Conservation (phyloP, 192 early-diverging fungal genomes). For the Entomortierella parvispora region DNA sequence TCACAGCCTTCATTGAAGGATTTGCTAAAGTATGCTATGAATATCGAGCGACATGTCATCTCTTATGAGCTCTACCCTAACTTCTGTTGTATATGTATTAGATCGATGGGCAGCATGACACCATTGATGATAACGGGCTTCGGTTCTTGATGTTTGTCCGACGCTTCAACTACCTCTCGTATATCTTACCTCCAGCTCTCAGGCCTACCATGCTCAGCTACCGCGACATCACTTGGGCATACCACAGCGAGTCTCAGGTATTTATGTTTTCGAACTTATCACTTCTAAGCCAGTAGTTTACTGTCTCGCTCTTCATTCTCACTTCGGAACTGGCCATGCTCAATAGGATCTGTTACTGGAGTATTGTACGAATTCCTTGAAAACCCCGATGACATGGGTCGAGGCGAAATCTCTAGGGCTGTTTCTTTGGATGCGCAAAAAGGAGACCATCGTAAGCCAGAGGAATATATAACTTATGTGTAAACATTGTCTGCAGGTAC, state of each 20-base stretch:
- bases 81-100: slow-evolving; percentile 5
- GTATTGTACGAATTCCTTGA: slow-evolving; percentile 58
- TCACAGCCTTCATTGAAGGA: slow-evolving; percentile 83
- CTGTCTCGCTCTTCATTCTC: no score
- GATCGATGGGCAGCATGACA: slow-evolving; percentile 75
- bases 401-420: slow-evolving; percentile 86
- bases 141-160: slow-evolving; percentile 80
- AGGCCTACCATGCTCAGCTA: slow-evolving; percentile 59
- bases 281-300: no score
- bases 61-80: slow-evolving; percentile 17
- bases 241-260: slow-evolving; percentile 92
- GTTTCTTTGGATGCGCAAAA: slow-evolving; percentile 86
- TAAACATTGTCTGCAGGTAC: no score
- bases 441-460: slow-evolving; percentile 71
- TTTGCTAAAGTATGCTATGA: slow-evolving; percentile 61
- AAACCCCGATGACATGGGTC: slow-evolving; percentile 79
- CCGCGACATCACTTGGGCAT: slow-evolving; percentile 86
- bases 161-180: slow-evolving; percentile 72
- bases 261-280: no score
- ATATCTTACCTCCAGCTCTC: slow-evolving; percentile 60
- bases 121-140: slow-evolving; percentile 88
- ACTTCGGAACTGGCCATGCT: no score
- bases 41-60: not conserved
- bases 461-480: not conserved
- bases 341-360: slow-evolving; percentile 73